These are phyloP conservation scores for Aspergillus glaucus DNA, from an alignment of 2,329 filamentous ascomycete species.

Conservation along the genomic window DNA sequence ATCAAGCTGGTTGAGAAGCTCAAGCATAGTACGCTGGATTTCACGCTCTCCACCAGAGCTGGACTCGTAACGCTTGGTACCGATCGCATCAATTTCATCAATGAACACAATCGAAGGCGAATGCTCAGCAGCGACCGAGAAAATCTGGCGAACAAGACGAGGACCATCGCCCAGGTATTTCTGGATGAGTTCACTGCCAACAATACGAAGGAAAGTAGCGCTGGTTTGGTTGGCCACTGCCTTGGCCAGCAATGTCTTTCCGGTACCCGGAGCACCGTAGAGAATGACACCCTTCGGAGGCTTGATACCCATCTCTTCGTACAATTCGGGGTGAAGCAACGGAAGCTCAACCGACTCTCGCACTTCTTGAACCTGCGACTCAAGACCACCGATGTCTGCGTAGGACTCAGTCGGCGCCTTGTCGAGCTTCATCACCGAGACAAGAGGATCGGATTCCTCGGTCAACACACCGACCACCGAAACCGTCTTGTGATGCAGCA, in stretches of 20 bases:
- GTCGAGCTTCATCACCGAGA: conserved; percentile 98
- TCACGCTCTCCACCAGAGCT: conserved; percentile 95
- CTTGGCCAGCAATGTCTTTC: conserved; percentile 93
- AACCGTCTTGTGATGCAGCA: conserved; percentile 95
- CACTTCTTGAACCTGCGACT: conserved; percentile 94
- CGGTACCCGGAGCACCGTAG: conserved; percentile 93
- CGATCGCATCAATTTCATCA: conserved; percentile 97
- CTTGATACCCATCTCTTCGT: conserved; percentile 99
- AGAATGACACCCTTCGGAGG: conserved; percentile 98
- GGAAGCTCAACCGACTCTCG: conserved; percentile 94
- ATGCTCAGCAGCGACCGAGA: conserved; percentile 83
- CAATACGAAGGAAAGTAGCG: conserved; percentile 93
- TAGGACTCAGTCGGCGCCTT: conserved; percentile 98
- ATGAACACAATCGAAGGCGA: conserved; percentile 98
- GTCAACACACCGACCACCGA: conserved; percentile 96
- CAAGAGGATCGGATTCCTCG: conserved; percentile 89
- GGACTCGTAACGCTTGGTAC: conserved; percentile 97
- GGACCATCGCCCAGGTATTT: conserved; percentile 98
- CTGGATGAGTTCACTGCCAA: conserved; percentile 94
- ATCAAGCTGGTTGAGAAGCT: conserved; percentile 95
- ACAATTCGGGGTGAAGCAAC: conserved; percentile 88
- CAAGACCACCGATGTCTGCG: conserved; percentile 94
- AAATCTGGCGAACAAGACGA: conserved; percentile 88
- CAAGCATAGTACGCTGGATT: conserved; percentile 96
- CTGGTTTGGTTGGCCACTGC: conserved; percentile 99